Base-by-base conservation (phyloP, 2,329 filamentous ascomycete genomes). In the Stagonosporopsis tanaceti region DNA sequence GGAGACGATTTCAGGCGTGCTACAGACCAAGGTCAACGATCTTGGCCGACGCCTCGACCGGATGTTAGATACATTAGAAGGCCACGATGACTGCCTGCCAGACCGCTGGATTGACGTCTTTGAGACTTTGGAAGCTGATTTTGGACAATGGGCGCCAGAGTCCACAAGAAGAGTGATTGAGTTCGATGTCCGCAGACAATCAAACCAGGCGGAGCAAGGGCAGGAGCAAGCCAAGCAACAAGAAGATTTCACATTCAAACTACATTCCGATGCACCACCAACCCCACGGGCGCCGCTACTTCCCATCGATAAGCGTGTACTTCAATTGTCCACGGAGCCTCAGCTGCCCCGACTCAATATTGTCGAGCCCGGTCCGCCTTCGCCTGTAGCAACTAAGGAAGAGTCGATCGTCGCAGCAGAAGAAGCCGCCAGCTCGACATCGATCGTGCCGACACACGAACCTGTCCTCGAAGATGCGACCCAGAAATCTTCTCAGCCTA, bases 41-140 rank as follows among this genome's bases (percentile, higher is more conserved):
- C 83, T 93, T 0, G 94, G 92, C 0, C 84, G 84, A 45, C 84
- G 87, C 37, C 82, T 98, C 60, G 95, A 99, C 74, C 86, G 84
- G 47, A 92, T 97, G 85, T 83, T 99, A 14, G 93, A 99, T 76
- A 84, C 86, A 30, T 82, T 98, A 2, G 95, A 98, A 75, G 93
- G 92, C 1, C 83, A 88, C 52, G 83, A 89, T 40, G 95, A 99
- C 69, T 92, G 90, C 0, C 80, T 99, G 9, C 95, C 95, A 0
- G 90, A 96, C 38, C 75, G 80, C 27, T 99, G 94, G 95, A 86
- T 98, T 53, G 92, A 96, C 67, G 85, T 88, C 4, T 89, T 98
- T 78, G 95, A 98, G 74, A 77, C 79, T 0, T 81, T 96, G 4
- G 95, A 99, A 74, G 81, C 84, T 11, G 85, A 88, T 28, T 97